A percentile compares a stretch with the other conserved stretches of the same genome.
Evolutionary conservation across 495 filamentous ascomycete genomes (phyloP).

Genomic region (Amorphotheca resinae): DNA sequence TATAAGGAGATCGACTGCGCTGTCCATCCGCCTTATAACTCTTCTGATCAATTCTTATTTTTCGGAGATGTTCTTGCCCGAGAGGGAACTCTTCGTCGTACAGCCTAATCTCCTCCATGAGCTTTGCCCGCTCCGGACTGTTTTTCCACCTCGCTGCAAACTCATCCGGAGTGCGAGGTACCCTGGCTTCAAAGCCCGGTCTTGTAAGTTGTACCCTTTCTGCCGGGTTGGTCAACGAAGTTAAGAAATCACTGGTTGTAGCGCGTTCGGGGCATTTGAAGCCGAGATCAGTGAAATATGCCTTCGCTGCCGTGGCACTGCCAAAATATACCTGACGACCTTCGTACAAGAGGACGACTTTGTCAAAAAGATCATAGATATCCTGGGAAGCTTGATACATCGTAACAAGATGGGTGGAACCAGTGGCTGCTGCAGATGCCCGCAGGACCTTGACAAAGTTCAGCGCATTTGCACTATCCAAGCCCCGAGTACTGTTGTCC

Average conservation of each 20-base stretch:
- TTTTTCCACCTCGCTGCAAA: constrained; percentile 49
- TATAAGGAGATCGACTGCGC: constrained; percentile 47
- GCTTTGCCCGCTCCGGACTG: constrained; percentile 34
- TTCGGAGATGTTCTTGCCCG: constrained; percentile 47
- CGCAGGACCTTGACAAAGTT: constrained; percentile 34
- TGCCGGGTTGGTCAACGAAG: constrained; percentile 51
- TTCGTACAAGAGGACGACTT: constrained; percentile 48
- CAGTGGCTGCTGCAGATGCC: constrained; percentile 33
- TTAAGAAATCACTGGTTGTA: constrained; percentile 58
- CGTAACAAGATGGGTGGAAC: constrained; percentile 35
- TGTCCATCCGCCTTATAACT: constrained; percentile 51
- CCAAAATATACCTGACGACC: constrained; percentile 56
- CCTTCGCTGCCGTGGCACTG: constrained; percentile 38
- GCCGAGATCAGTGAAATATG: constrained; percentile 47
- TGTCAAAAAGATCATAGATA: constrained; percentile 47
- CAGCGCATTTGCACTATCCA: constrained; percentile 35
- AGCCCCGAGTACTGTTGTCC: constrained; percentile 54
- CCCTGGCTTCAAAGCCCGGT: constrained; percentile 43
- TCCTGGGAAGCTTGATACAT: constrained; percentile 23
- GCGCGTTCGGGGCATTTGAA: constrained; percentile 40
- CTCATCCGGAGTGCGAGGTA: constrained; percentile 56
- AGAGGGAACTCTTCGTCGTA: constrained; percentile 50
- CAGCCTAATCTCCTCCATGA: constrained; percentile 49
- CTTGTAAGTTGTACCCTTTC: constrained; percentile 49
- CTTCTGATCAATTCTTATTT: too few relatives aligned